Percentiles rank a stretch among this genome's conserved stretches.
These are phyloP conservation scores for Fusarium pseudoanthophilum DNA, from an alignment of 2,329 filamentous ascomycete species.

Conservation along the genomic window DNA sequence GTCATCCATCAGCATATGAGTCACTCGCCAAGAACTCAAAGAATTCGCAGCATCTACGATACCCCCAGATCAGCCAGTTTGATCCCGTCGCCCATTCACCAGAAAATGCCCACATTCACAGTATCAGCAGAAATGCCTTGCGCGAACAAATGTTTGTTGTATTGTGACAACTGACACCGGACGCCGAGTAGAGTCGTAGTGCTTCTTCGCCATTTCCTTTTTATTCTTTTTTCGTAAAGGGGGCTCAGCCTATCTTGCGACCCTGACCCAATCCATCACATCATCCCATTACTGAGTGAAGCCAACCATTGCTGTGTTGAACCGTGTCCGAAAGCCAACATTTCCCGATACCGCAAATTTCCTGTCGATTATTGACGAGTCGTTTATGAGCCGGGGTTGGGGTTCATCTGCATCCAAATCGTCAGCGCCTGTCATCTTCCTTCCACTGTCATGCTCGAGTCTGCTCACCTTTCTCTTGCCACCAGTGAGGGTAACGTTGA, in stretches of 20 bases:
- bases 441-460: background rate
- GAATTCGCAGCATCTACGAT: constrained; percentile 16
- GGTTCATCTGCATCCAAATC: constrained; percentile 78
- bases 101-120: constrained; percentile 26
- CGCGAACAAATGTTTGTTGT: constrained; percentile 51
- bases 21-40: constrained; percentile 33
- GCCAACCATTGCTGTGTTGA: constrained; percentile 45
- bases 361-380: constrained; percentile 34
- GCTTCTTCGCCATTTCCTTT: constrained; percentile 51
- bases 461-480: constrained; percentile 93
- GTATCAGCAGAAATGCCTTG: constrained; percentile 1
- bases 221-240: constrained; percentile 40
- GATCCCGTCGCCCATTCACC: background rate
- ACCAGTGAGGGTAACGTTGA: constrained; percentile 96
- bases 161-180: constrained; percentile 56
- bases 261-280: constrained; percentile 52
- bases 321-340: constrained; percentile 47
- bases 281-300: constrained; percentile 49
- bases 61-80: background rate
- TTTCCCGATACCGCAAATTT: constrained; percentile 46
- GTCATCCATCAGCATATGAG: constrained; percentile 37
- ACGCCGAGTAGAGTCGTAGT: constrained; percentile 53
- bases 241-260: constrained; percentile 52
- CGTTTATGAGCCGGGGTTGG: constrained; percentile 78
- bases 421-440: constrained; percentile 39